Base-by-base conservation (phyloP, 805 yeast species). In the Yarrowia sp. region DNA sequence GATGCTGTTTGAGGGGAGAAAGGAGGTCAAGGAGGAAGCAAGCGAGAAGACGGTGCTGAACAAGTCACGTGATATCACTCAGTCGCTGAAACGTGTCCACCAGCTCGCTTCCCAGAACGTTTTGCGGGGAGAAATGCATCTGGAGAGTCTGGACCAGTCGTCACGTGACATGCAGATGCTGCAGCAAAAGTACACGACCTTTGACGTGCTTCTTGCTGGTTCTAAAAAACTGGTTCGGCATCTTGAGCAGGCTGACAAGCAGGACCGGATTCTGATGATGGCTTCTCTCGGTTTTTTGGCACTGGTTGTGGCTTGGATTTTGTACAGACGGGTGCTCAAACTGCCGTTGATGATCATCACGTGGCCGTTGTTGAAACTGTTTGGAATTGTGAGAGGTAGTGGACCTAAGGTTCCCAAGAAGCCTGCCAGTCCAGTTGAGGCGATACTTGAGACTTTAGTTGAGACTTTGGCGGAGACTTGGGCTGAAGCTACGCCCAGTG, bases 211-310 rank as follows among this genome's bases (percentile, higher is more conserved):
- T 36, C 73, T 81, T 26, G 75, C 74, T 35, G 79, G 81, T 8
- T 78, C 82, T 14, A 72, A 73, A 46, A 71, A 73, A 49, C 75
- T 81, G 52, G 79, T 81, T 22, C 69, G 73, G 38, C 74, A 78
- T 12, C 73, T 81, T 40, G 82, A 80, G 69, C 76, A 78, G 70
- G 82, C 83, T 14, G 83, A 81, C 64, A 70, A 72, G 36, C 72
- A 77, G 77, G 83, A 81, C 67, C 71, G 82, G 4, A 70, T 76
- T 7, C 70, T 72, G 48, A 80, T 81, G 82, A 73, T 75, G 52
- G 74, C 75, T 16, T 72, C 81, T 11, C 69, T 81, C 69, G 75
- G 77, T n/a, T 79, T 81, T 67, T 71, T 81, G 58, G 79, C 75
- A 1, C 69, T 73, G 2, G 81, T 77, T 11, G 66, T 81, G 48